Base-by-base conservation (phyloP, 305 asterid genomes). In the Fraxinus xanthoxyloides region DNA sequence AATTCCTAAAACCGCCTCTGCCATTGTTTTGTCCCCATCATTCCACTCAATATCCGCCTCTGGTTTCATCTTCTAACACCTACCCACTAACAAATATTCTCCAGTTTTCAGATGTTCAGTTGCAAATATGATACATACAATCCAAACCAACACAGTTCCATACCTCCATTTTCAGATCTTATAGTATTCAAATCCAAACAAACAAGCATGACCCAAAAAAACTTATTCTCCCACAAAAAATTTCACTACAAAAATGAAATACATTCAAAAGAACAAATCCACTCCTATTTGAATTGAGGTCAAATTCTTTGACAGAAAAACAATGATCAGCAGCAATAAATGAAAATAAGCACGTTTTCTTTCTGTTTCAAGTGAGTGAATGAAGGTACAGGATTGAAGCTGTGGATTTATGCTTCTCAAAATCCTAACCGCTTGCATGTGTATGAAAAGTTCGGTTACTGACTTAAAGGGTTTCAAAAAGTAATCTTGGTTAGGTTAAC, bases 11-110 rank as follows among this genome's bases (percentile, higher is more conserved):
- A 90, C 88, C 24, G 92, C 86, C 24, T 84, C 87, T 79, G 80
- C 89, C 86, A 84, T 79, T 32, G 85, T 85, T 56, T 85, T 90
- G 72, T 89, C 90, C 78, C 86, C 92, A 78, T 86, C 87, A 80
- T 77, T 85, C 92, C 88, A 82, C 76, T 70, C 77, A 80, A 82
- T 59, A n/a, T 12, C 75, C 19, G 73, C 35, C 3, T 28, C 35
- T 28, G 15, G 17, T 65, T 28, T 65, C 73, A 65, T 24, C 36
- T 65, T 30, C 26, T 61, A 23, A 23, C 31, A 23, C 13, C 19
- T 8, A 61, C 72, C 32, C 72, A 61, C 72, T 21, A 61, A 61
- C 72, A 61, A 61, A 61, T 3, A 61, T 8, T 21, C 17, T 8
- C 72, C 72, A 61, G 31, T 23, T 65, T 4, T 10, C 13, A 6